A percentile compares a stretch with the other conserved stretches of the same genome.
Evolutionary conservation across 148 eudicot genomes (phyloP).

Genomic region (Chenopodium suecicum): DNA sequence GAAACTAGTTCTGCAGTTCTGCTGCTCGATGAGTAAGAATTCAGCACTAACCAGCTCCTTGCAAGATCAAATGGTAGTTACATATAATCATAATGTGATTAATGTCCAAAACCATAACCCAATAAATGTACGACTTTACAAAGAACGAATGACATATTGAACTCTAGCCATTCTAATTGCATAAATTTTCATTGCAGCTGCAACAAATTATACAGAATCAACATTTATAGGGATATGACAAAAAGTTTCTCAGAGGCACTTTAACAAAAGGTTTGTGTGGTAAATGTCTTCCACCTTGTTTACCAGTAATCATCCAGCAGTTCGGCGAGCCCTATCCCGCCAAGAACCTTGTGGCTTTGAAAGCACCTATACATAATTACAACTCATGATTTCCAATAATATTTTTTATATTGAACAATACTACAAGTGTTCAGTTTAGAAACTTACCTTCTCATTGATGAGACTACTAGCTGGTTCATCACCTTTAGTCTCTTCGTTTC

Average conservation of each 20-base stretch:
- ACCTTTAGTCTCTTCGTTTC: constrained; percentile 21
- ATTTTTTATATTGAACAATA: neutral
- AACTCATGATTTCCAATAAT: neutral
- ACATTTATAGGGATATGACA: neutral
- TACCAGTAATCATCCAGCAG: constrained; percentile 21
- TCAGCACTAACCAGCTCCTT: neutral
- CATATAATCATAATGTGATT: neutral
- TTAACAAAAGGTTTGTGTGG: neutral
- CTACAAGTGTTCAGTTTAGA: neutral
- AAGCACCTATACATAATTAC: constrained; percentile 44
- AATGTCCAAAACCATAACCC: too few species aligned
- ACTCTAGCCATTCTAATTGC: neutral
- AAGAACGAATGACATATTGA: neutral
- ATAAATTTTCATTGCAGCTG: neutral
- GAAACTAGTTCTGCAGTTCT: too few species aligned
- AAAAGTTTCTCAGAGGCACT: neutral
- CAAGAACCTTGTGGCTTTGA: constrained; percentile 79
- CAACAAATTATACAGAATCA: neutral
- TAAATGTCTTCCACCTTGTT: neutral
- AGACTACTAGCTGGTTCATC: constrained; percentile 42
- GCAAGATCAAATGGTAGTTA: neutral
- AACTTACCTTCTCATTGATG: constrained; percentile 63
- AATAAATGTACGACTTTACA: neutral
- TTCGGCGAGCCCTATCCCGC: constrained; percentile 86
- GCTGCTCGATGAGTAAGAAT: too few species aligned